A percentile compares a stretch with the other conserved stretches of the same genome.
These are phyloP conservation scores for Larix sibirica DNA, from an alignment of 83 land plant species.

Conservation along the genomic window DNA sequence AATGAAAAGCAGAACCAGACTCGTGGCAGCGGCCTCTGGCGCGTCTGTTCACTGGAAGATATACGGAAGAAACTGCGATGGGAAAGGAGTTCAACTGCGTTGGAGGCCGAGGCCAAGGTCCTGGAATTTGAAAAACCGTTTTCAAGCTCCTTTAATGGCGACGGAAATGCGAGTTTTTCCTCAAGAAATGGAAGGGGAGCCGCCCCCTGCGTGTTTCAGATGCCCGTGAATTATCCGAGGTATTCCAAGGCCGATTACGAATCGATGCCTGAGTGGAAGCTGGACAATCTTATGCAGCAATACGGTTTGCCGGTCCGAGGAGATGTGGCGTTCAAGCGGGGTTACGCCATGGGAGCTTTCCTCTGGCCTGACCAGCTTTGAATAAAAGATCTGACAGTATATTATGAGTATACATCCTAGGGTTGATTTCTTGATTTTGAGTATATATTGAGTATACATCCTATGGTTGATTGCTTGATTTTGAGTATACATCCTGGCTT, in stretches of 20 bases:
- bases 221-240: conserved; percentile 55
- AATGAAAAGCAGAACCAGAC: too few relatives aligned
- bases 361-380: conserved; percentile 24
- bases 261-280: conserved; percentile 48
- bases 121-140: too few relatives aligned
- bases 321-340: conserved; percentile 24
- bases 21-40: too few relatives aligned
- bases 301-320: conserved; percentile 36
- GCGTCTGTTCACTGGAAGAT: background rate
- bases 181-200: background rate
- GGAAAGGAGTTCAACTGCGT: background rate
- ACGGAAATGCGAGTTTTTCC: too few relatives aligned
- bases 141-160: too few relatives aligned
- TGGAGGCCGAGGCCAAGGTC: background rate
- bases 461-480: too few relatives aligned
- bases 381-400: too few relatives aligned
- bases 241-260: conserved; percentile 46
- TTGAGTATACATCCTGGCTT: too few relatives aligned
- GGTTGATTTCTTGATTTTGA: too few relatives aligned
- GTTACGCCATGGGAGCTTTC: conserved; percentile 45
- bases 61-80: background rate
- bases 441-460: too few relatives aligned
- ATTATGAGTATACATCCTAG: too few relatives aligned
- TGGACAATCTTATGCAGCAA: conserved; percentile 34
- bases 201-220: conserved; percentile 21